Evolutionary conservation across 2,329 filamentous ascomycete genomes (phyloP), one percentile per base, ranked within the genome.

Genomic region (Dichotomopilus funicola): DNA sequence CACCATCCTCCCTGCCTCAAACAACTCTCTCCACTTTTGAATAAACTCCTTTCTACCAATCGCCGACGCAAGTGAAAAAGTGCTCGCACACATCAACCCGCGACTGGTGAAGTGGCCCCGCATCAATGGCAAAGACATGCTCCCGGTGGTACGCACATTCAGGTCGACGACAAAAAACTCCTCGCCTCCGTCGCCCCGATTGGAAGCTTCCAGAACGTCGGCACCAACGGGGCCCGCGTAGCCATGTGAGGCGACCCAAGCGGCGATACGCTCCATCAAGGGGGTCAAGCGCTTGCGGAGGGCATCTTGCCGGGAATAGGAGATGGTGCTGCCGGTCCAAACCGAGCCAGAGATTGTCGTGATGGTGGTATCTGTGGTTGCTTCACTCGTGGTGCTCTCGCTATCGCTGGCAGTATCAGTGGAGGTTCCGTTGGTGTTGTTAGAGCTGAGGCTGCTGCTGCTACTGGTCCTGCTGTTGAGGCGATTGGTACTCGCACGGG

Each of bases 311-410:
- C 56, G 61, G 1, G 49, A 36, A 53, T 71, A 72, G 41, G 66
- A 51, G 51, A 72, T 71, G 1, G 61, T 71, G 48, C 66, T 68
- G 5, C 70, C 68, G 9, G 68, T 61, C 68, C 67, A 73, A 3
- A 68, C 63, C 8, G 64, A 67, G 19, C 19, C 19, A 27, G 19
- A 27, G 19, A 27, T 27, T 27, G 19, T 27, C 19, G 19, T 27
- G 19, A 27, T 27, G 19, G 19, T 27, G 19, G 19, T 27, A 27
- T 27, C 19, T 27, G 19, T 27, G 19, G 19, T 27, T 27, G 19
- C 19, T 27, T 27, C 19, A 27, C 19, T 27, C 19, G 19, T 27
- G 19, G 19, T 27, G 19, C 19, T 27, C 19, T 27, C 19, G 3
- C 19, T 27, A 27, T 27, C 19, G 19, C 19, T 27, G 19, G 19